A percentile compares a stretch with the other conserved stretches of the same genome.
Conservation (phyloP, 805 yeast species). For the Yarrowia sp. region DNA sequence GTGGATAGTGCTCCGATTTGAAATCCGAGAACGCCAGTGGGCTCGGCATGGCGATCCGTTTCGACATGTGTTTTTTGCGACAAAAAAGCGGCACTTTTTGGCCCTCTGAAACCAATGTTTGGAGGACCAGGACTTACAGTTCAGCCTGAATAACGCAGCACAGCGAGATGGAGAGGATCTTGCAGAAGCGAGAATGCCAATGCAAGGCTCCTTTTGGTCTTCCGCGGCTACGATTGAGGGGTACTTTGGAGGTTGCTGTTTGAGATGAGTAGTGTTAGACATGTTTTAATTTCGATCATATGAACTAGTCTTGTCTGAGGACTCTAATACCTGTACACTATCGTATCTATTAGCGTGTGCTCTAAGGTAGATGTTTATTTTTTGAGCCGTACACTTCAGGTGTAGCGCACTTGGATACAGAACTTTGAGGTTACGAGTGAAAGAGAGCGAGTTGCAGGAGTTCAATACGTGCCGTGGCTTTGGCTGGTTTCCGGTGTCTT, state of each 20-base stretch:
- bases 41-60: not conserved
- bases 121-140: conserved; percentile 16
- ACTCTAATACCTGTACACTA: too few relatives aligned
- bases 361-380: not conserved
- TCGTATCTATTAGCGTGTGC: not conserved
- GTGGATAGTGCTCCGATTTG: not conserved
- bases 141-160: not conserved
- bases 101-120: not conserved
- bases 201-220: not conserved
- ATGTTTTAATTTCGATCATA: not conserved
- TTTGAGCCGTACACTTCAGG: not conserved
- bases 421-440: not conserved
- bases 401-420: not conserved
- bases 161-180: not conserved
- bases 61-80: not conserved
- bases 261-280: too few relatives aligned
- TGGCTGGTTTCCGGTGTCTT: too few relatives aligned
- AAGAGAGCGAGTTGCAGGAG: too few relatives aligned
- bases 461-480: too few relatives aligned
- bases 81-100: not conserved
- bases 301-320: not conserved
- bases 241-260: not conserved
- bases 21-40: not conserved
- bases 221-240: not conserved
- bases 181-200: conserved; percentile 16